Percentiles rank a stretch among this genome's conserved stretches.
Evolutionary conservation across 331 rosid species (phyloP).

Genomic region (Ulmus americana): DNA sequence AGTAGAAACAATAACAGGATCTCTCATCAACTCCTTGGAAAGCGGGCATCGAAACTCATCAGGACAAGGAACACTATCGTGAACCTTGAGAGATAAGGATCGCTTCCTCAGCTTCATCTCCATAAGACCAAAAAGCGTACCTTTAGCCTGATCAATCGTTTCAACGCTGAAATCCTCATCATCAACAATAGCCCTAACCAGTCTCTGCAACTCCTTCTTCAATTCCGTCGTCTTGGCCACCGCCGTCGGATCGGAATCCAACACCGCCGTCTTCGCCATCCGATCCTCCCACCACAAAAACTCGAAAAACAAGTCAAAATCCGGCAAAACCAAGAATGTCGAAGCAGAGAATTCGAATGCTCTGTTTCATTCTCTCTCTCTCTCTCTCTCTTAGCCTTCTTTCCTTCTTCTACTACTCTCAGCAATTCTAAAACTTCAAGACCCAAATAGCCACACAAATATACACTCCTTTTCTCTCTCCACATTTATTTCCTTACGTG

Average conservation of each 20-base stretch:
- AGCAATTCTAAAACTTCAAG: neutral
- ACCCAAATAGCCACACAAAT: constrained; percentile 1
- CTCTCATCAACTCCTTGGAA: constrained; percentile 85
- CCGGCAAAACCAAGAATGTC: constrained; percentile 17
- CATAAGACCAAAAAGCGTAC: constrained; percentile 45
- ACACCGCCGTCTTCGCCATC: constrained; percentile 71
- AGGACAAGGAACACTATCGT: constrained; percentile 41
- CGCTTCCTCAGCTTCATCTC: constrained; percentile 53
- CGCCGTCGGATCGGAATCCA: constrained; percentile 58
- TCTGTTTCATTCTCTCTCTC: constrained; percentile 26
- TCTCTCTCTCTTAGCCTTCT: neutral
- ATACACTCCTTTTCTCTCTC: neutral
- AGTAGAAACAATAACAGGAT: constrained; percentile 83
- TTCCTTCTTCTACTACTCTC: constrained; percentile 4
- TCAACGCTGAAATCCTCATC: constrained; percentile 60
- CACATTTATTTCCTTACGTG: neutral
- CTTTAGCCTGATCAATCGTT: constrained; percentile 62
- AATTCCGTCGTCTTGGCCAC: constrained; percentile 45
- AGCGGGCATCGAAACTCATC: constrained; percentile 78
- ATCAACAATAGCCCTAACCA: constrained; percentile 51
- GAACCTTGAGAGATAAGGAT: constrained; percentile 48
- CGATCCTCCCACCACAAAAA: neutral
- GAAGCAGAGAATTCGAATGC: constrained; percentile 32
- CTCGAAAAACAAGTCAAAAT: neutral
- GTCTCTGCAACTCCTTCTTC: constrained; percentile 69